A percentile compares a stretch with the other conserved stretches of the same genome.
These are phyloP conservation scores for Pouteria campechiana DNA, from an alignment of 179 eudicot species.

Conservation along the genomic window DNA sequence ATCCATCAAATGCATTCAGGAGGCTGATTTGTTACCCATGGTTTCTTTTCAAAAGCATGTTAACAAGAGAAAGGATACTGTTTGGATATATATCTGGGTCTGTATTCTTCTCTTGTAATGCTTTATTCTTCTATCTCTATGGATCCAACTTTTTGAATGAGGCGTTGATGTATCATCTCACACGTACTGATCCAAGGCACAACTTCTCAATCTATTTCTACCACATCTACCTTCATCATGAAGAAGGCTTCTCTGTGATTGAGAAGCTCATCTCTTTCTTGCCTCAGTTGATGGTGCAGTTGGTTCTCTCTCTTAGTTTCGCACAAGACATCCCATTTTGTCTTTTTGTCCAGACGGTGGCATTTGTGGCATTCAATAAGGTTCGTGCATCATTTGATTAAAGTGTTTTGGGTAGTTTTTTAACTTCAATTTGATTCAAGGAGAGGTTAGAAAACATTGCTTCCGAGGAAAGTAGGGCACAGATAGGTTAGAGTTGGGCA, in stretches of 20 bases:
- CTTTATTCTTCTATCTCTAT: conserved; percentile 61
- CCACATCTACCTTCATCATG: conserved; percentile 82
- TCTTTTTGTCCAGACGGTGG: conserved; percentile 74
- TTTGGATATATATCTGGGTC: conserved; percentile 72
- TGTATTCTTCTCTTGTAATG: conserved; percentile 59
- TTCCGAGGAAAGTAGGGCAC: too few relatives aligned
- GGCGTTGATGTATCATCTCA: conserved; percentile 87
- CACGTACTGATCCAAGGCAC: conserved; percentile 94
- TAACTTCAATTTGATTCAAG: too few relatives aligned
- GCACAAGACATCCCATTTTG: conserved; percentile 82
- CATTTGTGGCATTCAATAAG: conserved; percentile 98
- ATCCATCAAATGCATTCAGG: too few relatives aligned
- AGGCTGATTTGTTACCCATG: too few relatives aligned
- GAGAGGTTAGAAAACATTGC: too few relatives aligned
- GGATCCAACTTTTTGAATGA: conserved; percentile 86
- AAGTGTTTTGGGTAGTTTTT: too few relatives aligned
- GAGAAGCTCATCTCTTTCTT: conserved; percentile 89
- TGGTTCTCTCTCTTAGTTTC: conserved; percentile 55
- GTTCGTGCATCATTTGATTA: conserved; percentile 29
- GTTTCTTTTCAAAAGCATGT: conserved; percentile 28
- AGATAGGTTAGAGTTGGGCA: too few relatives aligned
- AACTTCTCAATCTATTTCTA: conserved; percentile 93
- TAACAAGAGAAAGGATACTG: conserved; percentile 44
- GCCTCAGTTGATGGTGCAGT: conserved; percentile 83
- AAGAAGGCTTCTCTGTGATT: conserved; percentile 41